Conservation (phyloP, 331 rosid genomes). For the Arachis monticola region DNA sequence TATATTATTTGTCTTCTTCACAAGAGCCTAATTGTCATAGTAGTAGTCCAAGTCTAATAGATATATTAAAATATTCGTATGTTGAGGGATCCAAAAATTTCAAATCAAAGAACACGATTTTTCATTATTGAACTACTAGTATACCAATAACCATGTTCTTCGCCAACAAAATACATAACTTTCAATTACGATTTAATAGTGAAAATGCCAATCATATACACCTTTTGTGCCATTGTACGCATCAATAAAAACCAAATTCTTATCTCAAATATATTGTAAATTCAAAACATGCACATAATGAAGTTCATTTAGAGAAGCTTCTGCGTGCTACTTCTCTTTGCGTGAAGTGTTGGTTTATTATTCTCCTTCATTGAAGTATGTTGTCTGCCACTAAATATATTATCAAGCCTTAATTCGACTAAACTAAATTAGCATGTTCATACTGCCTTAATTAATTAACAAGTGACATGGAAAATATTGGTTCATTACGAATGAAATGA, state of each 20-base stretch:
- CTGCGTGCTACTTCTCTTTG: not conserved
- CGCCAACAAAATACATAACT: not conserved
- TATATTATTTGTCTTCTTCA: conserved; percentile 11
- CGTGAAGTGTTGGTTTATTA: not conserved
- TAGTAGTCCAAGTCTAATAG: not conserved
- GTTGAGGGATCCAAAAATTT: conserved; percentile 27
- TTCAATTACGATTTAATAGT: not conserved
- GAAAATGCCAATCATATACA: conserved; percentile 17
- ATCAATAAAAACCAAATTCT: conserved; percentile 11
- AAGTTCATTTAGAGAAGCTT: not conserved
- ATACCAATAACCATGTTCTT: not conserved
- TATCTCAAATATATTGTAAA: not conserved
- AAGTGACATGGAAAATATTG: no score
- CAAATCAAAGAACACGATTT: conserved; percentile 35
- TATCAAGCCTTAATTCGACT: not conserved
- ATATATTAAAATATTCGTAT: not conserved
- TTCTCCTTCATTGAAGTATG: conserved; percentile 2
- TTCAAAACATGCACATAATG: not conserved
- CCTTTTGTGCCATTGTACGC: not conserved
- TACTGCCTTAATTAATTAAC: no score
- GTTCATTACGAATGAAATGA: no score
- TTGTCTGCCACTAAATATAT: not conserved
- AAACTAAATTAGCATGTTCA: no score
- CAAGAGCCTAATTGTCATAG: not conserved
- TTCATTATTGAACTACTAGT: not conserved